These are phyloP conservation scores for Gossypium australe DNA, from an alignment of 345 rosid genomes.

Conservation along the genomic window DNA sequence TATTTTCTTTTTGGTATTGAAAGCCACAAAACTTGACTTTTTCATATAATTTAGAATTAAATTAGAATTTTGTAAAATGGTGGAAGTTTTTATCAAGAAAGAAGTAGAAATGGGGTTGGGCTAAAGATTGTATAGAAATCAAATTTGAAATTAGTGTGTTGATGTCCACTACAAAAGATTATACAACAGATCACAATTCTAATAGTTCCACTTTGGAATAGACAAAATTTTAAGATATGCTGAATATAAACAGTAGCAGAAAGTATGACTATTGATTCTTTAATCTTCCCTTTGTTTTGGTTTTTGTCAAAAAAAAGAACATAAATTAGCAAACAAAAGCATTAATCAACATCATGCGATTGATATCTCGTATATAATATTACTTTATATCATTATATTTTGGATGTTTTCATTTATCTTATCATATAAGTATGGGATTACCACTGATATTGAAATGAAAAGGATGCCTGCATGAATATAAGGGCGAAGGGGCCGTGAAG, in stretches of 20 bases:
- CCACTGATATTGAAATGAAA: slow-evolving; percentile 19
- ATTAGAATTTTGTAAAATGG: too few relatives aligned
- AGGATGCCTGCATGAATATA: slow-evolving; percentile 20
- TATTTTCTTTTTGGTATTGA: too few relatives aligned
- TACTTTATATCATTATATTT: not conserved
- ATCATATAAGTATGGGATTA: not conserved
- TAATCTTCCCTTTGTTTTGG: not conserved
- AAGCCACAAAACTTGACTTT: too few relatives aligned
- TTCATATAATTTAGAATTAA: too few relatives aligned
- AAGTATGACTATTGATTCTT: not conserved
- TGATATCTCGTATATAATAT: not conserved
- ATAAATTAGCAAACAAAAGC: not conserved
- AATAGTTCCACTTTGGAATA: not conserved
- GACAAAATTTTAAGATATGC: not conserved
- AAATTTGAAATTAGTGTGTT: too few relatives aligned
- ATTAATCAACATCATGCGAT: not conserved
- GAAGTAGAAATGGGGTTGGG: too few relatives aligned
- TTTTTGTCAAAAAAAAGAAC: not conserved
- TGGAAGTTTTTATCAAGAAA: too few relatives aligned
- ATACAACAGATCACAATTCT: not conserved
- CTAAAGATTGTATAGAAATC: too few relatives aligned
- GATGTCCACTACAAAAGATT: too few relatives aligned
- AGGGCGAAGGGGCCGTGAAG: slow-evolving; percentile 25
- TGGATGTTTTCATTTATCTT: not conserved
- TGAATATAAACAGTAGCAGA: not conserved